phyloP scores from a whole-genome alignment of 495 filamentous ascomycete genomes.

The Penicillium desertorum region DNA sequence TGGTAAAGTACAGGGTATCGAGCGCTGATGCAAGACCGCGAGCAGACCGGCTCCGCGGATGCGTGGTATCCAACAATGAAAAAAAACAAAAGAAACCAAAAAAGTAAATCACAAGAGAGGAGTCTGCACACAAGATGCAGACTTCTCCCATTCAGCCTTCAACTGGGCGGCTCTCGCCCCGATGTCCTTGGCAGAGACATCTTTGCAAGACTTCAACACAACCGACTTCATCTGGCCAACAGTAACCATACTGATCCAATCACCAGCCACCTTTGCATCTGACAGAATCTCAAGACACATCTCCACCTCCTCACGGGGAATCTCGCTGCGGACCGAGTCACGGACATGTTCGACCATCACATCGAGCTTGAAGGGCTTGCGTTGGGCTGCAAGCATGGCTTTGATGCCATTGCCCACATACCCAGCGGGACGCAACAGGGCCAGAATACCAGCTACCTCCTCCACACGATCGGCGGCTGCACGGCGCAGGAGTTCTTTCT shows the following conservation, averaged over 20 bases:
- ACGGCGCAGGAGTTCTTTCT: slow-evolving; percentile 39
- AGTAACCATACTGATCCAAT: slow-evolving; percentile 47
- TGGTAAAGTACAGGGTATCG: slow-evolving; percentile 31
- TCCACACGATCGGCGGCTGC: slow-evolving; percentile 43
- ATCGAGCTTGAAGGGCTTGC: slow-evolving; percentile 43
- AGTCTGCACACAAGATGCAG: slow-evolving; percentile 16
- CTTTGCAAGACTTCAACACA: slow-evolving; percentile 45
- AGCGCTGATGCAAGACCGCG: slow-evolving; percentile 39
- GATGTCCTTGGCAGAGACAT: slow-evolving; percentile 43
- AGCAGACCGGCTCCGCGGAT: slow-evolving; percentile 29
- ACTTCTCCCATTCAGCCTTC: slow-evolving; percentile 35
- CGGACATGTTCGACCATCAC: slow-evolving; percentile 42
- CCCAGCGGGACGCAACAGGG: slow-evolving; percentile 38
- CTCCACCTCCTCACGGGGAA: slow-evolving; percentile 42
- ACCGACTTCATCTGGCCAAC: slow-evolving; percentile 44
- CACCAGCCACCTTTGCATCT: slow-evolving; percentile 41
- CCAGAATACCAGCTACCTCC: slow-evolving; percentile 44
- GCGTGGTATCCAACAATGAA: slow-evolving; percentile 31
- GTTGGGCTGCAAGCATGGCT: slow-evolving; percentile 37
- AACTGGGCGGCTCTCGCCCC: slow-evolving; percentile 36
- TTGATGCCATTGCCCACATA: slow-evolving; percentile 37
- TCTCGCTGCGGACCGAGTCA: slow-evolving; percentile 42
- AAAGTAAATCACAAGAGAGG: slow-evolving; percentile 15
- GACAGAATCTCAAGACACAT: slow-evolving; percentile 46
- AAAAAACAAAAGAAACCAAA: slow-evolving; percentile 6